Conservation (phyloP, 768 basidiomycete species). For the Hydnomerulius pinastri region DNA sequence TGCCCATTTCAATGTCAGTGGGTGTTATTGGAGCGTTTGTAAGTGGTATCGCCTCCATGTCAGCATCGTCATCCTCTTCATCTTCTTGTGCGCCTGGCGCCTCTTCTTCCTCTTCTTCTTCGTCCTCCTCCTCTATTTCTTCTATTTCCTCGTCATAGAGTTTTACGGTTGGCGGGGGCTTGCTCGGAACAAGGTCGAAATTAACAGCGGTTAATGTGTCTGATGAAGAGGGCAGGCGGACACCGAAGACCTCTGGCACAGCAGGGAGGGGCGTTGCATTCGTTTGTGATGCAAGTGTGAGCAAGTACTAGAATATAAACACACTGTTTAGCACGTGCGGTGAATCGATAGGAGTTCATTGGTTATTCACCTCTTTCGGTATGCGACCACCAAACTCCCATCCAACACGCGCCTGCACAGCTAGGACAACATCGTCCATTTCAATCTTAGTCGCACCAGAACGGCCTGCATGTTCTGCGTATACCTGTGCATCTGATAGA, state of each 20-base stretch:
- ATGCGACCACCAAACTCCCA: slow-evolving; percentile 92
- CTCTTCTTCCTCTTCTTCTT: slow-evolving; percentile 27
- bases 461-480: slow-evolving; percentile 83
- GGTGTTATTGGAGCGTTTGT: slow-evolving; percentile 44
- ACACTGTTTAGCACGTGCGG: not conserved
- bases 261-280: slow-evolving; percentile 79
- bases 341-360: not conserved
- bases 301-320: slow-evolving; percentile 55
- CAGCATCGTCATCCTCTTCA: slow-evolving; percentile 58
- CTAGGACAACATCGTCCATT: slow-evolving; percentile 78
- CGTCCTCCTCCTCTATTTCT: slow-evolving; percentile 66
- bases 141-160: slow-evolving; percentile 82
- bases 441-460: slow-evolving; percentile 66
- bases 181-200: slow-evolving; percentile 86
- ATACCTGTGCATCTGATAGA: slow-evolving; percentile 81
- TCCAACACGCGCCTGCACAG: slow-evolving; percentile 86
- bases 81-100: slow-evolving; percentile 66
- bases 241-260: slow-evolving; percentile 87
- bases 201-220: slow-evolving; percentile 80
- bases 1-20: slow-evolving; percentile 61
- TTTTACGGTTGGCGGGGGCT: slow-evolving; percentile 75
- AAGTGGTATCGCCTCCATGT: slow-evolving; percentile 65
- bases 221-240: slow-evolving; percentile 67
- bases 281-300: slow-evolving; percentile 80
- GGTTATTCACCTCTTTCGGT: slow-evolving; percentile 76